Evolutionary conservation across 768 basidiomycete genomes (phyloP), one percentile per base, ranked within the genome.

Genomic region (Mycena crocata): DNA sequence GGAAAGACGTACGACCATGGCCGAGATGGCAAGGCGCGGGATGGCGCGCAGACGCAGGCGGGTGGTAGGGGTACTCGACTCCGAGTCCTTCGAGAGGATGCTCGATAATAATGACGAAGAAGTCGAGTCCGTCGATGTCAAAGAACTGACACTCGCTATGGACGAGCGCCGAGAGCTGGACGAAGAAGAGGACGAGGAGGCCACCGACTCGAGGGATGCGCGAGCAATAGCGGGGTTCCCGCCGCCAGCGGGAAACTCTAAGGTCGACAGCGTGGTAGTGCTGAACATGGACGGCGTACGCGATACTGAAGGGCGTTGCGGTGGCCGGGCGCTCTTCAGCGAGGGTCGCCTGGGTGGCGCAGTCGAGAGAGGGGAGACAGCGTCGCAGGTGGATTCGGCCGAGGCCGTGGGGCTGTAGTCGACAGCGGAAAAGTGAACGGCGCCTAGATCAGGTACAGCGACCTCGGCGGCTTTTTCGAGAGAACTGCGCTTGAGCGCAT

Each of bases 21-120:
- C 26, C 17, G 35, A 39, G 45, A 34, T 24, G 21, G n/a, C 34
- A 23, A 46, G 19, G 44, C 32, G 57, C 28, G 57, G 57, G 57
- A 57, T 46, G 45, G 57, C 32, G 44, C 57, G 57, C 9, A 34
- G 57, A 32, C 57, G 24, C 45, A 19, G 44, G 5, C n/a, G 44
- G 26, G 37, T 55, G 3, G 1, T 23, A 21, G 21, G 7, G n/a
- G 50, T n/a, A 21, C 32, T 35, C 28, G 46, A 49, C 15, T 49
- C 46, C 14, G 46, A 49, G 46, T 15, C 28, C 12, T 3, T 30
- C 5, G 46, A 49, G 9, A n/a, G n/a, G n/a, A n/a, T n/a, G n/a
- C n/a, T n/a, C n/a, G n/a, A n/a, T n/a, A n/a, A n/a, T n/a, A n/a
- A n/a, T 23, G 45, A 5, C 7, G 7, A 2, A 14, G 24, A 7